Conservation (phyloP, 179 eudicot genomes). For the Patellifolia procumbens region DNA sequence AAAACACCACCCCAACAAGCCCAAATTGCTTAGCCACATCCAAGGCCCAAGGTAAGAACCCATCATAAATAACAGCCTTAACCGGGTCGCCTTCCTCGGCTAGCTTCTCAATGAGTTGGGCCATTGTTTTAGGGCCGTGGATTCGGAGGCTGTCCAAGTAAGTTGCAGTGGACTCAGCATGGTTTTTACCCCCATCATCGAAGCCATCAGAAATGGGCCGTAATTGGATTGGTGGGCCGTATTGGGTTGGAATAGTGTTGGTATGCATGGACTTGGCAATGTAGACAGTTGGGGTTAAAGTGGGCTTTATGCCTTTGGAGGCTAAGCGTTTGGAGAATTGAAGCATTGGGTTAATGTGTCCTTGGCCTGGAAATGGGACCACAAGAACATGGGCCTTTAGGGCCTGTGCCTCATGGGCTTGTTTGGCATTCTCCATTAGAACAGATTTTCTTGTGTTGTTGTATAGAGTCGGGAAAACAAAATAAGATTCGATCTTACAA, state of each 20-base stretch:
- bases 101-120: conserved; percentile 28
- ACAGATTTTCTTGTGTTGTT: too few relatives aligned
- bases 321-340: conserved; percentile 49
- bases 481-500: too few relatives aligned
- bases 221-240: conserved; percentile 31
- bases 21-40: conserved; percentile 40
- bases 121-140: conserved; percentile 28
- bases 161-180: conserved; percentile 28
- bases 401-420: too few relatives aligned
- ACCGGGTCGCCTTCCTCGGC: conserved; percentile 23
- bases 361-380: conserved; percentile 46
- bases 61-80: conserved; percentile 40
- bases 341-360: conserved; percentile 53
- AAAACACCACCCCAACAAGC: conserved; percentile 35
- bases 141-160: conserved; percentile 33
- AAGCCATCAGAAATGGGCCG: conserved; percentile 46
- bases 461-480: too few relatives aligned
- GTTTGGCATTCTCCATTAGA: conserved; percentile 14
- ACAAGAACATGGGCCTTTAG: conserved; percentile 33
- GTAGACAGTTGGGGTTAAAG: conserved; percentile 35
- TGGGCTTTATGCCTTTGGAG: conserved; percentile 33
- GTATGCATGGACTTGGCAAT: conserved; percentile 23
- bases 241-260: conserved; percentile 10
- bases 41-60: conserved; percentile 45
- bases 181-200: conserved; percentile 36